These are phyloP conservation scores for Candolleomyces aberdarensis DNA, from an alignment of 768 basidiomycete genomes.

Conservation along the genomic window DNA sequence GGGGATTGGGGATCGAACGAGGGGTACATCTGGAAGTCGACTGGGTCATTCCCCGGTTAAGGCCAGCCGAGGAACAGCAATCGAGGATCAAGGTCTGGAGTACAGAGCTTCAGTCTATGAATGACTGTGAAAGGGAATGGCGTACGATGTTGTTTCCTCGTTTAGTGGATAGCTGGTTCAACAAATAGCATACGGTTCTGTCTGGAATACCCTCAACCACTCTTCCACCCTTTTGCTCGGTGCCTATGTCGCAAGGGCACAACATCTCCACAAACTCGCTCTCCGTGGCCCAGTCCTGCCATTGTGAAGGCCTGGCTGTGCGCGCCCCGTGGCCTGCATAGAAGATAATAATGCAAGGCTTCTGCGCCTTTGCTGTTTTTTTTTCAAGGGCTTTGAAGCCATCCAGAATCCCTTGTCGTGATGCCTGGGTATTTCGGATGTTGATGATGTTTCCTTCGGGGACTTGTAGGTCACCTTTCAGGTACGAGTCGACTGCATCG, in stretches of 20 bases:
- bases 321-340: slow-evolving; percentile 45
- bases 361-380: slow-evolving; percentile 14
- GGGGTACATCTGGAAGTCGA: neutral
- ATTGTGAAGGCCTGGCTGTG: slow-evolving; percentile 23
- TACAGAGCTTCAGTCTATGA: neutral
- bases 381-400: slow-evolving; percentile 25
- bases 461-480: slow-evolving; percentile 25
- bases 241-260: slow-evolving; percentile 30
- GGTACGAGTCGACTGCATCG: slow-evolving; percentile 30
- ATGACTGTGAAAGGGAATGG: neutral
- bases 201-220: slow-evolving; percentile 38
- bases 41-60: slow-evolving; percentile 19
- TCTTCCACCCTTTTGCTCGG: neutral
- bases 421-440: slow-evolving; percentile 35
- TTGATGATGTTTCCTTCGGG: slow-evolving; percentile 30
- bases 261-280: slow-evolving; percentile 31
- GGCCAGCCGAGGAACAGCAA: slow-evolving; percentile 42
- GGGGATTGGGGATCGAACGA: slow-evolving; percentile 22
- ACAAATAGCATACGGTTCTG: slow-evolving; percentile 34
- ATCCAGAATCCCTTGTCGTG: slow-evolving; percentile 30
- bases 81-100: slow-evolving; percentile 44
- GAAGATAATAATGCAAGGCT: slow-evolving; percentile 37
- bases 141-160: slow-evolving; percentile 45
- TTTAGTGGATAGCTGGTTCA: slow-evolving; percentile 32
- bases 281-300: slow-evolving; percentile 24